These are phyloP conservation scores for Macaranga tanarius DNA, from an alignment of 441 rosid genomes.

Conservation along the genomic window DNA sequence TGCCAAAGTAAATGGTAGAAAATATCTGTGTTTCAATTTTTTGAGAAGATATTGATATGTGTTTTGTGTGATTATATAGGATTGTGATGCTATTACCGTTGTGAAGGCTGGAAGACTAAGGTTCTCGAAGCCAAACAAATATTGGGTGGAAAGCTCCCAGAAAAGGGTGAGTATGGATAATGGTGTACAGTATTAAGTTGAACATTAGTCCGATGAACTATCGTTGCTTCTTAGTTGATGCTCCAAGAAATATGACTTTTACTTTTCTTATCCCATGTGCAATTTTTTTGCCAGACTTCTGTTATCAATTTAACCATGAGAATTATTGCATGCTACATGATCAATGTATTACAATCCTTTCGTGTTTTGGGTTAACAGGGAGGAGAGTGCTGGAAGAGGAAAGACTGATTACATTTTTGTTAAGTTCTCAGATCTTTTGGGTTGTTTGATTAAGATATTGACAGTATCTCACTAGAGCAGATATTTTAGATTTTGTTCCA, in stretches of 20 bases:
- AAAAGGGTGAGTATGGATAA: slow-evolving; percentile 60
- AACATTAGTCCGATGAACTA: neutral
- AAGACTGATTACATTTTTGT: neutral
- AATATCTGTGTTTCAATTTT: neutral
- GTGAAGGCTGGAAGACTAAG: slow-evolving; percentile 71
- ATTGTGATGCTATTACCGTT: slow-evolving; percentile 58
- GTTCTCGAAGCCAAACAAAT: slow-evolving; percentile 81
- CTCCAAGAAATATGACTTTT: neutral
- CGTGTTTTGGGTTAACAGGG: neutral
- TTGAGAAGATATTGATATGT: slow-evolving; percentile 12
- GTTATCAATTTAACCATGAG: neutral
- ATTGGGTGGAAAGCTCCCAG: slow-evolving; percentile 86
- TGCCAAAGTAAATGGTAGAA: neutral
- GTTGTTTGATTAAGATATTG: neutral
- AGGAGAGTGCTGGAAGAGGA: neutral
- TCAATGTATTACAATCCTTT: neutral
- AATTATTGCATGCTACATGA: neutral
- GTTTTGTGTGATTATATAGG: slow-evolving; percentile 40
- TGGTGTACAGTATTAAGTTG: neutral
- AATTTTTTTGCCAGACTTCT: neutral
- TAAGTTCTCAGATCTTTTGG: neutral
- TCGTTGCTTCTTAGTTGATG: slow-evolving; percentile 2
- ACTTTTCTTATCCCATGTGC: neutral
- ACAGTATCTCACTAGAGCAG: neutral
- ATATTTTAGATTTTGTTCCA: neutral